Conservation (phyloP, 805 yeast species). For the Wickerhamiella spandovensis region DNA sequence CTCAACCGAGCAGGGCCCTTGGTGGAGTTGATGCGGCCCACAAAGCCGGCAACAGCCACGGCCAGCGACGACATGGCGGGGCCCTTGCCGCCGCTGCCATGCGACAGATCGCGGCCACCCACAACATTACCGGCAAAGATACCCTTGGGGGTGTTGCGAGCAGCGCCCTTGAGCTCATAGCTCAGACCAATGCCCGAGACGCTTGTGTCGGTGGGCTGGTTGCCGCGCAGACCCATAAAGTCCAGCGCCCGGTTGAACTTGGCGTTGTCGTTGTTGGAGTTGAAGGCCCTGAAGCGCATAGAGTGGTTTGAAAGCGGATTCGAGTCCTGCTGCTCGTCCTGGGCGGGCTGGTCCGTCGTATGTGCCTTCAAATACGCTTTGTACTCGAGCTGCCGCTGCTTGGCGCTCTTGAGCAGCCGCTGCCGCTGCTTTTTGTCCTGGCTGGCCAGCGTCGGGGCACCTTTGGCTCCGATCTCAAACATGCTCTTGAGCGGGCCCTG, state of each 20-base stretch:
- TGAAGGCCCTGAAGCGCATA: background rate
- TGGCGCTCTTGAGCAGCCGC: slow-evolving; percentile 11
- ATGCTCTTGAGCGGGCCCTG: slow-evolving; percentile 11
- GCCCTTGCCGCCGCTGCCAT: slow-evolving; percentile 4
- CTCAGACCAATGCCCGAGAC: slow-evolving; percentile 19
- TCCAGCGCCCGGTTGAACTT: slow-evolving; percentile 4
- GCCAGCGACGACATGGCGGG: background rate
- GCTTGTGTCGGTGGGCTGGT: background rate
- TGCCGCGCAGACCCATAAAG: slow-evolving; percentile 3
- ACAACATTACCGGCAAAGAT: slow-evolving; percentile 14
- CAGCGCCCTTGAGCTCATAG: slow-evolving; percentile 21
- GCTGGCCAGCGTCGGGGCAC: slow-evolving; percentile 2
- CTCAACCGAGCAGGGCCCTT: slow-evolving; percentile 2
- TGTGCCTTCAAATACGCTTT: background rate
- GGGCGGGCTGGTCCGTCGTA: background rate
- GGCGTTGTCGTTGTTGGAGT: slow-evolving; percentile 2
- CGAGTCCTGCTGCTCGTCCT: no score
- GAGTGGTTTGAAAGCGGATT: background rate
- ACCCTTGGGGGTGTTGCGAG: slow-evolving; percentile 23
- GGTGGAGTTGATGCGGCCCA: slow-evolving; percentile 7
- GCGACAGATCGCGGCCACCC: slow-evolving; percentile 18
- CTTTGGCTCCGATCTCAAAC: slow-evolving; percentile 10
- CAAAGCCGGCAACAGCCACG: slow-evolving; percentile 22
- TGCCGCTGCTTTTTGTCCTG: slow-evolving; percentile 11
- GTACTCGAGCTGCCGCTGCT: slow-evolving; percentile 9